Conservation (phyloP, 495 filamentous ascomycete species). For the Cetradonia linearis region DNA sequence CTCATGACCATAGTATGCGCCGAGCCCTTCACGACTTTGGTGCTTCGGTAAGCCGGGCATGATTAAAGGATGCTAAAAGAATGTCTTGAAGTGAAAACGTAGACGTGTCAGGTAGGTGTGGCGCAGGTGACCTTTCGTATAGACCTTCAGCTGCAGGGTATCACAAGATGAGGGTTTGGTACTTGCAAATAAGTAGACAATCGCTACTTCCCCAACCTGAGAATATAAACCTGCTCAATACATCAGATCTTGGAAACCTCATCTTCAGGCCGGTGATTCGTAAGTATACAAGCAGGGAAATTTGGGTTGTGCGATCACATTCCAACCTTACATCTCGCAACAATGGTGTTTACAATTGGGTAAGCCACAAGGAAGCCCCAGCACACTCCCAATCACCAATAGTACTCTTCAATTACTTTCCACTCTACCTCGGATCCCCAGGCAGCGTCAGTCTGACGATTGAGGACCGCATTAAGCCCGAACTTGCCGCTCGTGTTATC, state of each 20-base stretch:
- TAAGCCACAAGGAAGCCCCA: not conserved
- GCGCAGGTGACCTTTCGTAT: not conserved
- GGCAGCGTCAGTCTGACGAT: not conserved
- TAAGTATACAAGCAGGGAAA: not conserved
- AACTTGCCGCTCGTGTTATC: conserved; percentile 11
- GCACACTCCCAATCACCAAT: conserved; percentile 6
- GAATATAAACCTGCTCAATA: not conserved
- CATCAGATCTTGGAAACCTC: not conserved
- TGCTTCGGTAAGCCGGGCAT: conserved; percentile 5
- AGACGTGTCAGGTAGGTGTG: conserved; percentile 3
- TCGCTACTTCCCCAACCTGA: not conserved
- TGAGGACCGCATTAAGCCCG: conserved; percentile 7
- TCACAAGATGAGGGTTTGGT: not conserved
- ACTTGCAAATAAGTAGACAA: not conserved
- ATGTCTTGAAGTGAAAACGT: not conserved
- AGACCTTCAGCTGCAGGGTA: not conserved
- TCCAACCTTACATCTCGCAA: not conserved
- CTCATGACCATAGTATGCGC: not conserved
- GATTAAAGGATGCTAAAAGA: conserved; percentile 6
- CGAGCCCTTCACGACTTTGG: not conserved
- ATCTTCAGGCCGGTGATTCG: not conserved
- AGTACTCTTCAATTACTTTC: conserved; percentile 22
- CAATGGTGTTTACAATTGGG: not conserved
- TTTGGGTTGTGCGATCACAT: not conserved
- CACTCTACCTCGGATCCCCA: conserved; percentile 11